phyloP scores from a whole-genome alignment of 768 basidiomycete species.

The Amanita brunnescens region DNA sequence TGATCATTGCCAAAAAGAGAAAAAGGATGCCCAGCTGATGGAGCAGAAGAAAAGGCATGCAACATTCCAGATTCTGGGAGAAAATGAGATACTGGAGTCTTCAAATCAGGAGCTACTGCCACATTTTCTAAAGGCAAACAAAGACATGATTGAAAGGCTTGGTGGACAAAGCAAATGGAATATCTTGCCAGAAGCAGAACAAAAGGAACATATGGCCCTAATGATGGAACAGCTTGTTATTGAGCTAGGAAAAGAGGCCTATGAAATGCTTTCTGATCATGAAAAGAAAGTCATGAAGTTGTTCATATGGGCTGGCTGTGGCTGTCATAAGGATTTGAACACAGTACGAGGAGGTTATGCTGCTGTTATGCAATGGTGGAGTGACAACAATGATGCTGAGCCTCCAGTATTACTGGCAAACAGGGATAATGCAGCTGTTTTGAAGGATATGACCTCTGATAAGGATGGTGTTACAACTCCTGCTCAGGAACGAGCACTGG shows the following conservation, averaged over 20 bases:
- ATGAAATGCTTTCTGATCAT: conserved; percentile 12
- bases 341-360: no score
- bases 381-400: no score
- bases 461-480: neutral
- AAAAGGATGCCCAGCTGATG: no score
- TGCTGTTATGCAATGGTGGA: no score
- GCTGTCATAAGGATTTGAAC: no score
- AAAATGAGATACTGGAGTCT: no score
- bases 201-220: conserved; percentile 3
- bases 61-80: no score
- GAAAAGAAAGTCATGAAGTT: conserved; percentile 14
- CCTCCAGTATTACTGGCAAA: neutral
- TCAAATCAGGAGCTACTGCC: conserved; percentile 4
- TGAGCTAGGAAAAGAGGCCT: conserved; percentile 16
- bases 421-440: neutral
- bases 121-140: conserved; percentile 12
- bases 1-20: no score
- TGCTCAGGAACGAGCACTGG: neutral
- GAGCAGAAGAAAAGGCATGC: no score
- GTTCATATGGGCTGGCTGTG: conserved; percentile 20
- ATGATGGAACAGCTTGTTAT: conserved; percentile 11
- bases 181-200: conserved; percentile 13
- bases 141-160: conserved; percentile 14
- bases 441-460: conserved; percentile 9
- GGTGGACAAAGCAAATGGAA: conserved; percentile 20